Base-by-base conservation (phyloP, 2,329 filamentous ascomycete genomes). In the Septoria linicola region DNA sequence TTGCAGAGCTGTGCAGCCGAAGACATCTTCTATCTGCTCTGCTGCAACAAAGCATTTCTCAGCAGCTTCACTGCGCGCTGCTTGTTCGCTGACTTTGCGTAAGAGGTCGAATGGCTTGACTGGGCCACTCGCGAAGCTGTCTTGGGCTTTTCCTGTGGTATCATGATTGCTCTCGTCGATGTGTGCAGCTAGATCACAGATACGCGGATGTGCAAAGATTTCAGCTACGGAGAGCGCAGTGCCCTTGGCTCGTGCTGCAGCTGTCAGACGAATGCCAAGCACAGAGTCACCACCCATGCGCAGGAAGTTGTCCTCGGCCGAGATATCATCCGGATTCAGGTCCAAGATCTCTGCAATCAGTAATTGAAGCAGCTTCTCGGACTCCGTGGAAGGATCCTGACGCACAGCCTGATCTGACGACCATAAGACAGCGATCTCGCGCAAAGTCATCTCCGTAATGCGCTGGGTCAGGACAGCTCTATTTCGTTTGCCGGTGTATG, bases 251-350 rank as follows among this genome's bases (percentile, higher is more conserved):
- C 71, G 68, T 17, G 68, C 68, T 11, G 65, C 67, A 4, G 71
- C 70, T 0, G 73, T 72, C 1, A 77, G 65, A 32, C 66, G 67
- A 72, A 77, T 76, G 0, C 74, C 75, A 2, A 66, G 58, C 4
- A 77, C 67, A 0, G 73, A 76, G 45, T 77, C 73, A 14, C 75
- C 75, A 11, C 75, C 75, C 1, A 76, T 61, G 13, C 68, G 65
- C 41, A 76, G 73, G 63, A 77, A 77, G 46, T 67, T 72, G 47
- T 72, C 69, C 35, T 70, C 65, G 4, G 41, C 23, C 16, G 25
- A 36, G 13, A 57, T 54, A 30, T 51, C 20, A 10, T 41, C 31
- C 4, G 31, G 11, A 10, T 27, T 20, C 5, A 55, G 20, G 16
- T 42, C 21, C 27, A 55, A 42, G 8, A 55, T 21, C 7, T 34